Evolutionary conservation across 306 rosid species (phyloP).

Genomic region (Hylodesmum podocarpum): DNA sequence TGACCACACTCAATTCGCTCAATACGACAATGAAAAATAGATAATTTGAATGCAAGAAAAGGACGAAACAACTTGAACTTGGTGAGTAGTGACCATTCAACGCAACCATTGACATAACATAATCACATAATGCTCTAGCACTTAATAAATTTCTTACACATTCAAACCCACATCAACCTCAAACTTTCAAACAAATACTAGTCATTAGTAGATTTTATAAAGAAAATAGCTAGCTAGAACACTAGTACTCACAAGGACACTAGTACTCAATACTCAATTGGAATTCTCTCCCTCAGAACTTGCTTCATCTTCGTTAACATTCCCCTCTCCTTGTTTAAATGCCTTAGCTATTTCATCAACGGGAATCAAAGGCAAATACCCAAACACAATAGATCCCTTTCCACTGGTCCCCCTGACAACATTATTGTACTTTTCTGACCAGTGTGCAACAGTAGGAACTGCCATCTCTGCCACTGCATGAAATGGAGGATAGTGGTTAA

Average conservation of each 20-base stretch:
- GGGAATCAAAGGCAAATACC: constrained; percentile 74
- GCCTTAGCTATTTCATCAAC: constrained; percentile 59
- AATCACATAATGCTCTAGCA: background rate
- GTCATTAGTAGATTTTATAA: background rate
- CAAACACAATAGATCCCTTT: constrained; percentile 47
- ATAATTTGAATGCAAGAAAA: background rate
- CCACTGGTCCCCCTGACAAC: constrained; percentile 37
- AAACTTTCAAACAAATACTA: background rate
- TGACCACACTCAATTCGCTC: background rate
- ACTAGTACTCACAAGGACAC: too few relatives aligned
- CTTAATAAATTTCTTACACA: constrained; percentile 27
- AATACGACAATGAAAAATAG: background rate
- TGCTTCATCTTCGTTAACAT: constrained; percentile 29
- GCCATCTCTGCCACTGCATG: constrained; percentile 58
- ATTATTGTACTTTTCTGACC: constrained; percentile 61
- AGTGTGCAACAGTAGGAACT: constrained; percentile 46
- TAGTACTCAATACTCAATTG: constrained; percentile 32
- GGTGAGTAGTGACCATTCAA: too few relatives aligned
- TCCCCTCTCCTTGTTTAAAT: constrained; percentile 42
- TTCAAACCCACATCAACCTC: background rate
- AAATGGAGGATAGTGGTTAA: constrained; percentile 43
- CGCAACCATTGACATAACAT: constrained; percentile 12
- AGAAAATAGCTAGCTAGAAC: background rate
- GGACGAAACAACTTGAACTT: background rate
- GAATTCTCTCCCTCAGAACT: constrained; percentile 18